Evolutionary conservation across 2,329 filamentous ascomycete species (phyloP), one percentile per base, ranked within the genome.

Genomic region (Hymenotorrendiella dingleyae): DNA sequence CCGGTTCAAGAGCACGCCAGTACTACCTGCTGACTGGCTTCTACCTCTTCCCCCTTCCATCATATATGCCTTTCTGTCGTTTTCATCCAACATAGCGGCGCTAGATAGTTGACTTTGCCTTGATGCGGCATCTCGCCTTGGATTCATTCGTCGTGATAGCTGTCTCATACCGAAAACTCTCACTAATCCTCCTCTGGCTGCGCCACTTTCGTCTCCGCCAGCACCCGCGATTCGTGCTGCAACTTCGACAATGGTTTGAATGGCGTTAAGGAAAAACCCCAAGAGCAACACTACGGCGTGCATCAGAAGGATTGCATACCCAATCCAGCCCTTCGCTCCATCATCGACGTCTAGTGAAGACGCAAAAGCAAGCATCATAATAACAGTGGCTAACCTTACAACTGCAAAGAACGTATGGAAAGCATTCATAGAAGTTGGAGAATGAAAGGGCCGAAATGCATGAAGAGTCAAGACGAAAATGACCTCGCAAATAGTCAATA

Each of bases 161-260:
- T 96, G 89, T 35, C 90, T 84, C 75, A 90, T 88, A 38, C 90
- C 90, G 60, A 96, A 94, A 34, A 90, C 87, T 67, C 90, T 95
- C 54, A 83, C 82, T 41, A 98, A 72, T 7, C 89, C 91, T 58
- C 93, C 91, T 61, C 87, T 73, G 38, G 81, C 79, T 50, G 84
- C 78, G 28, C 82, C 82, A 39, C 73, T 70, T 52, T 84, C 79
- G 53, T 91, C 84, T 17, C 82, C 84, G 36, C 89, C 93, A 23
- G 86, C 90, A 27, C 91, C 91, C 20, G 85, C 76, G 57, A 93
- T 71, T 40, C 91, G 78, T 20, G 90, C 89, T 37, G 82, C 71
- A 7, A 98, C 88, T 64, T 98, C 93, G 29, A 96, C 76, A 30
- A 95, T 74, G 0, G 91, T 96, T 61, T 95, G 89, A 6, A 95